phyloP scores from a whole-genome alignment of 768 basidiomycete species.

The Vishniacozyma victoriae region DNA sequence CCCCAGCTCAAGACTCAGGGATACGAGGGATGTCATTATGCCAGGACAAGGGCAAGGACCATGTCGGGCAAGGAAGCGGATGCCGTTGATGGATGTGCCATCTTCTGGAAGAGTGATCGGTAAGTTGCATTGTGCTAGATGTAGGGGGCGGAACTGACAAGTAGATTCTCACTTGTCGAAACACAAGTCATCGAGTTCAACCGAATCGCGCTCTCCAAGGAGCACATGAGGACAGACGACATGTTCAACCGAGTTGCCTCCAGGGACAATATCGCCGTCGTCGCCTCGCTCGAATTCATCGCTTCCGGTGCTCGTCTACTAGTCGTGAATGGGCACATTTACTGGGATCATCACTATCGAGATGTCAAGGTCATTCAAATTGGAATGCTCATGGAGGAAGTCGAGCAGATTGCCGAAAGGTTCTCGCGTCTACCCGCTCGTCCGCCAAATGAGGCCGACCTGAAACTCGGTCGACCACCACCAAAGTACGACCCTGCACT shows the following conservation, averaged over 20 bases:
- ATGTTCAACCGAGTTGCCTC: conserved; percentile 98
- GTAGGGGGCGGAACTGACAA: background rate
- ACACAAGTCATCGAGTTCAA: conserved; percentile 90
- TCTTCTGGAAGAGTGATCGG: conserved; percentile 85
- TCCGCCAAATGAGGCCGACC: conserved; percentile 22
- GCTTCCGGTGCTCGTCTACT: conserved; percentile 81
- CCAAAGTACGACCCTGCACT: conserved; percentile 31
- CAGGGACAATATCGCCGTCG: conserved; percentile 86
- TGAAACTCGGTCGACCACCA: conserved; percentile 28
- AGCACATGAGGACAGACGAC: conserved; percentile 71
- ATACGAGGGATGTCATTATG: conserved; percentile 87
- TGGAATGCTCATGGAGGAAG: conserved; percentile 85
- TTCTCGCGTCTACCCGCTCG: conserved; percentile 78
- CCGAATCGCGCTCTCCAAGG: conserved; percentile 87
- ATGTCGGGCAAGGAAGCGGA: conserved; percentile 82
- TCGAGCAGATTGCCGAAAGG: conserved; percentile 77
- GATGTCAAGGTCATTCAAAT: conserved; percentile 97
- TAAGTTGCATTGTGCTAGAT: conserved; percentile 50
- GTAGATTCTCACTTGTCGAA: conserved; percentile 85
- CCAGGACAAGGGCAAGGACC: conserved; percentile 86
- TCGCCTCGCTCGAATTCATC: conserved; percentile 78
- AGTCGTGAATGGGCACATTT: conserved; percentile 82
- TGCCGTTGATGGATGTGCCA: conserved; percentile 92
- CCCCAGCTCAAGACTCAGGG: conserved; percentile 65
- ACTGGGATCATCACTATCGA: conserved; percentile 84